These are phyloP conservation scores for Paraphaeosphaeria sporulosa DNA, from an alignment of 2,329 filamentous ascomycete genomes.

Conservation along the genomic window DNA sequence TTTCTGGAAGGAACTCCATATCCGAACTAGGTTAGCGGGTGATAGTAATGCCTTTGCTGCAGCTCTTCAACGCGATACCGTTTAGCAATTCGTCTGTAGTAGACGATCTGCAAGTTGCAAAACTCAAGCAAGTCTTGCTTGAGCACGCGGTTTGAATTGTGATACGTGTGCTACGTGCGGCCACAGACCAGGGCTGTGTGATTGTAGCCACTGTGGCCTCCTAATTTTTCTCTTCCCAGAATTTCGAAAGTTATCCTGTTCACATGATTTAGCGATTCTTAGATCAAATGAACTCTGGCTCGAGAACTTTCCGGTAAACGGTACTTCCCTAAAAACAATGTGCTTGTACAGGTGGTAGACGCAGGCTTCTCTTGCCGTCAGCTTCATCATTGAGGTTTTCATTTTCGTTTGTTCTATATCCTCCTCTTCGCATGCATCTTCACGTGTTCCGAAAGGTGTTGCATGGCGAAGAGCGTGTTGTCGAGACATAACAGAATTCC, in stretches of 20 bases:
- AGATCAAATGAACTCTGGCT: too few relatives aligned
- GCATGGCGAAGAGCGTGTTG: too few relatives aligned
- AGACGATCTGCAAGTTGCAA: background rate
- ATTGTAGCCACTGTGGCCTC: background rate
- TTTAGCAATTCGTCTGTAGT: background rate
- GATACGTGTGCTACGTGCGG: background rate
- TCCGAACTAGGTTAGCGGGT: background rate
- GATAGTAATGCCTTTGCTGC: background rate
- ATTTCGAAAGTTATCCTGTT: too few relatives aligned
- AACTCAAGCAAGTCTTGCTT: background rate
- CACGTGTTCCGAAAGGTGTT: too few relatives aligned
- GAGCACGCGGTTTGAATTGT: background rate
- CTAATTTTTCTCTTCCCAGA: too few relatives aligned
- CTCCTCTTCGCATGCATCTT: too few relatives aligned
- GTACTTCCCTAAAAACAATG: background rate
- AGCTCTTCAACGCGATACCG: background rate
- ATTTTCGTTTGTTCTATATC: too few relatives aligned
- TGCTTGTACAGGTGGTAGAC: background rate
- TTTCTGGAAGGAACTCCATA: conserved; percentile 7
- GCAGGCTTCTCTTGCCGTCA: too few relatives aligned
- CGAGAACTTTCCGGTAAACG: background rate
- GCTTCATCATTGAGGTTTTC: too few relatives aligned
- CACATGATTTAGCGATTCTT: too few relatives aligned
- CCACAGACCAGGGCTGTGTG: background rate
- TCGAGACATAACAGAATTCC: too few relatives aligned